phyloP scores from a whole-genome alignment of 169 alveolate species.

The Besnoitia besnoiti region DNA sequence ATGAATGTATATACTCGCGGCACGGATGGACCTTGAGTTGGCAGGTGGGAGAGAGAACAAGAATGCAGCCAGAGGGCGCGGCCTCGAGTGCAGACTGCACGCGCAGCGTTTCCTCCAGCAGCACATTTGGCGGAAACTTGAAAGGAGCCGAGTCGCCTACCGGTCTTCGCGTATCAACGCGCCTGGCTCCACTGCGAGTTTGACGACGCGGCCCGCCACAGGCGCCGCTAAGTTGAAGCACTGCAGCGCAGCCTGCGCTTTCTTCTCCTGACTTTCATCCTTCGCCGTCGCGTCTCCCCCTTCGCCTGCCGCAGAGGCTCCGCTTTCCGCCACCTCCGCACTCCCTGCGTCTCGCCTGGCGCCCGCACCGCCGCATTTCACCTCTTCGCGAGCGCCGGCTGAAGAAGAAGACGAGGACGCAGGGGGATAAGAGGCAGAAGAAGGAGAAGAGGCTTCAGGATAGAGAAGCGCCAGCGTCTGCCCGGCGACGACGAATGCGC shows the following conservation, averaged over 20 bases:
- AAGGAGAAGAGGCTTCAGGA: neutral
- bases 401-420: neutral
- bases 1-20: neutral
- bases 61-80: neutral
- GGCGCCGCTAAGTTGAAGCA: neutral
- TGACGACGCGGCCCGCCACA: neutral
- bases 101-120: too few species aligned
- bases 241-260: neutral
- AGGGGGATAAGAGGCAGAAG: neutral
- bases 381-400: too few species aligned
- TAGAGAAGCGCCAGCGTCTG: conserved; percentile 23
- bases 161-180: too few species aligned
- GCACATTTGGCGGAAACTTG: neutral
- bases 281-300: neutral
- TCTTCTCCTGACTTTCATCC: neutral
- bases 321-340: neutral
- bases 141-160: too few species aligned
- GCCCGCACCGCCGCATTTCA: too few species aligned
- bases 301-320: neutral
- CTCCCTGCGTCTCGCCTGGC: neutral
- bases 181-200: too few species aligned
- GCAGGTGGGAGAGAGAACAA: neutral
- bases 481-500: conserved; percentile 9
- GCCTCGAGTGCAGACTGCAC: too few species aligned
- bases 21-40: too few species aligned